A percentile compares a stretch with the other conserved stretches of the same genome.
Evolutionary conservation across 2,329 filamentous ascomycete genomes (phyloP).

Genomic region (Conoideocrella luteorostrata): DNA sequence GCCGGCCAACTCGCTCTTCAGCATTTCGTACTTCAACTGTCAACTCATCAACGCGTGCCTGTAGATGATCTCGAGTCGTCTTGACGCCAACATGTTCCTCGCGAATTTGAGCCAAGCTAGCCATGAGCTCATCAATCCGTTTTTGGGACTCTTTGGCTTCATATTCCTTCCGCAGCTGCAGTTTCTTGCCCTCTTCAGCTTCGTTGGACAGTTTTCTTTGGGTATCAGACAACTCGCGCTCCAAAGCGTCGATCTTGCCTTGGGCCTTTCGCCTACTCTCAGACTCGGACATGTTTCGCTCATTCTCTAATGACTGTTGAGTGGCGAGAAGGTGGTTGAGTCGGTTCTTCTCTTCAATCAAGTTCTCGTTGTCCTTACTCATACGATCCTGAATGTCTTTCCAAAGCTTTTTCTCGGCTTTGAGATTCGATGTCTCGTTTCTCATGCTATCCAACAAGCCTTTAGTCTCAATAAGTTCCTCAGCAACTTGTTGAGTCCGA

Average conservation of each 20-base stretch:
- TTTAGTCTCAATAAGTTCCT: constrained; percentile 83
- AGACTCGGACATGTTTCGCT: constrained; percentile 77
- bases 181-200: constrained; percentile 75
- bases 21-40: constrained; percentile 81
- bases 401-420: constrained; percentile 91
- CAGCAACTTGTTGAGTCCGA: constrained; percentile 82
- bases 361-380: constrained; percentile 76
- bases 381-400: constrained; percentile 88
- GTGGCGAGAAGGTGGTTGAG: constrained; percentile 78
- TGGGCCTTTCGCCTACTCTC: constrained; percentile 79
- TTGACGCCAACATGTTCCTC: constrained; percentile 83
- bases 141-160: constrained; percentile 84
- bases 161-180: constrained; percentile 78
- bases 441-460: constrained; percentile 79
- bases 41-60: constrained; percentile 81
- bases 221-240: constrained; percentile 68
- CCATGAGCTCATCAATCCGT: constrained; percentile 84
- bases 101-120: constrained; percentile 70
- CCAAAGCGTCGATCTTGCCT: constrained; percentile 67
- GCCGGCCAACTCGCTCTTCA: constrained; percentile 75
- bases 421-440: constrained; percentile 85
- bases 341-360: constrained; percentile 77
- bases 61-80: constrained; percentile 82
- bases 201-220: constrained; percentile 83
- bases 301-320: constrained; percentile 84